These are phyloP conservation scores for Rhododendron ovatum DNA, from an alignment of 148 eudicot genomes.

Conservation along the genomic window DNA sequence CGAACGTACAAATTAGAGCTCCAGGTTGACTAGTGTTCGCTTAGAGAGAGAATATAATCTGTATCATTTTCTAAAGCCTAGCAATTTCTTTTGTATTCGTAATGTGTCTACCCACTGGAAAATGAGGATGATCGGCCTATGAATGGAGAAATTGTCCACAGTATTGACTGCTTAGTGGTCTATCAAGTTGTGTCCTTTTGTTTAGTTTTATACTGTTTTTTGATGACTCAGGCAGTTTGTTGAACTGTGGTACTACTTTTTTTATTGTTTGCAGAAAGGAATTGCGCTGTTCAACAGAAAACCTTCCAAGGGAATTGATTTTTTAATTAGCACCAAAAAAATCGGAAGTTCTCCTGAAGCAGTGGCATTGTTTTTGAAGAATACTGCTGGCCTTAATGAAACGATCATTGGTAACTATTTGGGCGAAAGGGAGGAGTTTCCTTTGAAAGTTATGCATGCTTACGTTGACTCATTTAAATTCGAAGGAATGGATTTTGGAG, in stretches of 20 bases:
- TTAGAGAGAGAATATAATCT: background rate
- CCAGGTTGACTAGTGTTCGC: constrained; percentile 48
- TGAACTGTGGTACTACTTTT: constrained; percentile 11
- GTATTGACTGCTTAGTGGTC: background rate
- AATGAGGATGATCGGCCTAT: background rate
- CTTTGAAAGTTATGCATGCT: constrained; percentile 95
- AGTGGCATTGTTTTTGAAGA: constrained; percentile 78
- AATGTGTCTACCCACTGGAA: background rate
- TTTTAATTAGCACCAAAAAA: constrained; percentile 71
- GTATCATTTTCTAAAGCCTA: background rate
- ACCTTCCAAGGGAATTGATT: constrained; percentile 93
- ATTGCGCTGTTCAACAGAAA: constrained; percentile 80
- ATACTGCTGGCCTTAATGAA: constrained; percentile 77
- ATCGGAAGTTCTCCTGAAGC: constrained; percentile 78
- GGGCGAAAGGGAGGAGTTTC: constrained; percentile 92
- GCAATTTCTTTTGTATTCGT: background rate
- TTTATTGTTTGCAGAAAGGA: constrained; percentile 70
- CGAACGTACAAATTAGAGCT: constrained; percentile 85
- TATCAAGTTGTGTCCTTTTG: background rate
- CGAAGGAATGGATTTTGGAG: constrained; percentile 88
- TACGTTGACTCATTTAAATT: constrained; percentile 92
- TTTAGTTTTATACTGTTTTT: background rate
- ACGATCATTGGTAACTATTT: constrained; percentile 89
- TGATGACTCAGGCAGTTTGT: background rate
- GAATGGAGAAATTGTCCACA: background rate